A percentile compares a stretch with the other conserved stretches of the same genome.
Evolutionary conservation across 176 grass and related monocot genomes (phyloP).

Genomic region (Leersia perrieri): DNA sequence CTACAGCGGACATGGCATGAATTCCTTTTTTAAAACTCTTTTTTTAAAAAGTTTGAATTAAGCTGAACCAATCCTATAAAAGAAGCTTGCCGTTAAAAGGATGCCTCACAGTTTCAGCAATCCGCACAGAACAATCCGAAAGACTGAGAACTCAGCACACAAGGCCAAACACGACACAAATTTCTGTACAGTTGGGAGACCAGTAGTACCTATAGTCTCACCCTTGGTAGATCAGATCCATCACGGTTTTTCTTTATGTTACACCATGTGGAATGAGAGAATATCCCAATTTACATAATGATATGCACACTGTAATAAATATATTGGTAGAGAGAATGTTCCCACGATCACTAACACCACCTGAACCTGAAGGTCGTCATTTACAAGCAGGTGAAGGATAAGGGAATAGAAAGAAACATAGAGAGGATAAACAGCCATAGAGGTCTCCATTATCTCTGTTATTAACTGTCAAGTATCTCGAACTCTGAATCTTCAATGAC

Average conservation of each 20-base stretch:
- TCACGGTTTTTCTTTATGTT: constrained; percentile 33
- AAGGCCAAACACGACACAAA: background rate
- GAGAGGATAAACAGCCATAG: constrained; percentile 12
- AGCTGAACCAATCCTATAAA: no score
- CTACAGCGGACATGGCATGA: no score
- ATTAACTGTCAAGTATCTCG: constrained; percentile 67
- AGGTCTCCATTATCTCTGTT: constrained; percentile 23
- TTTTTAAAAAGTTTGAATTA: no score
- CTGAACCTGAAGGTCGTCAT: constrained; percentile 57
- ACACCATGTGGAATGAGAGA: constrained; percentile 23
- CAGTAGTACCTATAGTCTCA: constrained; percentile 2
- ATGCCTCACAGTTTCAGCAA: background rate
- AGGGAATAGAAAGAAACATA: constrained; percentile 32
- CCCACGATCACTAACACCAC: constrained; percentile 40
- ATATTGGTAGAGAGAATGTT: constrained; percentile 28
- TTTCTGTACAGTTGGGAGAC: background rate
- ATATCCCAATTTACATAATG: constrained; percentile 13
- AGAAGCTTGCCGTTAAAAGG: background rate
- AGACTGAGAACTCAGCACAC: background rate
- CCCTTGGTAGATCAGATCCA: constrained; percentile 41
- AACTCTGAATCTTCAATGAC: constrained; percentile 81
- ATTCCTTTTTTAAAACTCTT: no score
- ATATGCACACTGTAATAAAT: constrained; percentile 47
- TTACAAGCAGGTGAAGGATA: constrained; percentile 64
- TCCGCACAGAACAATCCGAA: background rate